phyloP scores from a whole-genome alignment of 306 rosid species.

The Pterocarpus macrocarpus region DNA sequence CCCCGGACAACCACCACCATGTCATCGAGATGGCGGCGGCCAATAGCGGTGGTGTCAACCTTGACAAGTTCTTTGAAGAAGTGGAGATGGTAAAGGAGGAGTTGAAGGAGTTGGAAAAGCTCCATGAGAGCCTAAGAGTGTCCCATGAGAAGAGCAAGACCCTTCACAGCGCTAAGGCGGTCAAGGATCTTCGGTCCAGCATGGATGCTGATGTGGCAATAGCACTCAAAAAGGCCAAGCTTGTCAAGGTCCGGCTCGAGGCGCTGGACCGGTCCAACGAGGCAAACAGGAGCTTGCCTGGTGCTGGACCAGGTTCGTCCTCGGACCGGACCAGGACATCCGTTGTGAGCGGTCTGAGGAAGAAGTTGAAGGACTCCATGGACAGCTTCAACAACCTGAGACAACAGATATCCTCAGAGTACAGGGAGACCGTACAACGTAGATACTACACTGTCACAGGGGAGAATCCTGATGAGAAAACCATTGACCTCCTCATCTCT shows the following conservation, averaged over 20 bases:
- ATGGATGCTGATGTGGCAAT: slow-evolving; percentile 81
- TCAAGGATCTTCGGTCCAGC: slow-evolving; percentile 78
- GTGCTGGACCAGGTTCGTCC: slow-evolving; percentile 78
- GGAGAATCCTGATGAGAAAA: slow-evolving; percentile 87
- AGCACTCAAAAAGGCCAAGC: slow-evolving; percentile 80
- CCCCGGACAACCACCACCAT: slow-evolving; percentile 59
- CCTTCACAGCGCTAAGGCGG: slow-evolving; percentile 77
- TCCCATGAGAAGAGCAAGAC: slow-evolving; percentile 81
- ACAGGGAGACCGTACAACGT: slow-evolving; percentile 81
- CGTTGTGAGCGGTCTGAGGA: slow-evolving; percentile 74
- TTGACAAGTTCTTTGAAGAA: slow-evolving; percentile 79
- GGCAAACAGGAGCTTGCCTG: slow-evolving; percentile 61
- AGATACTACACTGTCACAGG: slow-evolving; percentile 90
- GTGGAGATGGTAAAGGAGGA: slow-evolving; percentile 75
- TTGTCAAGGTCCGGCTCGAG: slow-evolving; percentile 77
- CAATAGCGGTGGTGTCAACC: slow-evolving; percentile 51
- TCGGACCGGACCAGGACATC: slow-evolving; percentile 83
- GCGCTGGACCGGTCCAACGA: slow-evolving; percentile 74
- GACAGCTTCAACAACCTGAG: slow-evolving; percentile 72
- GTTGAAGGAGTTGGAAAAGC: slow-evolving; percentile 72
- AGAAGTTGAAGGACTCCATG: slow-evolving; percentile 84
- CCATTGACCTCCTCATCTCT: slow-evolving; percentile 78
- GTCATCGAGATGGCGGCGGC: slow-evolving; percentile 69
- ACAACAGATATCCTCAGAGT: slow-evolving; percentile 79
- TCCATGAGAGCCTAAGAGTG: slow-evolving; percentile 55